Conservation (phyloP, 495 filamentous ascomycete species). For the Podospora pseudocomata region DNA sequence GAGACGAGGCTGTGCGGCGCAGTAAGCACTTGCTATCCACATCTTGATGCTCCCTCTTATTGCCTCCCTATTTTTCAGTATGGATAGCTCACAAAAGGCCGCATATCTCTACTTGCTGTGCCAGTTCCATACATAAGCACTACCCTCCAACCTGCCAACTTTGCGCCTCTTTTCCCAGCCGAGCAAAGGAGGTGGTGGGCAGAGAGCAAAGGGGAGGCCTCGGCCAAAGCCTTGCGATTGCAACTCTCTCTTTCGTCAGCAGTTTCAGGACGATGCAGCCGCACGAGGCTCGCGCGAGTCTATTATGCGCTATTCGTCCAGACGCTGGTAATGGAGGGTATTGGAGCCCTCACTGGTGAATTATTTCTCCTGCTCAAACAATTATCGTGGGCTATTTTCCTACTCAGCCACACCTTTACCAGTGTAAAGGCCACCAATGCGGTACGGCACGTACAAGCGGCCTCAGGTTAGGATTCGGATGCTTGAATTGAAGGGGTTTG, state of each 20-base stretch:
- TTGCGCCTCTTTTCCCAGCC: conserved; percentile 1
- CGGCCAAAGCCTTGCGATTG: conserved; percentile 4
- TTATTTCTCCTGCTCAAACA: not conserved
- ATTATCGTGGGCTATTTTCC: not conserved
- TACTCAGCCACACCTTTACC: not conserved
- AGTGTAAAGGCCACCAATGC: not conserved
- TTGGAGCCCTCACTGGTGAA: not conserved
- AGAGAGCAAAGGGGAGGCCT: conserved; percentile 2
- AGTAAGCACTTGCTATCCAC: not conserved
- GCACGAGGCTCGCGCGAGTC: conserved; percentile 3
- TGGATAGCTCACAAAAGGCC: not conserved
- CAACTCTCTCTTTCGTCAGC: not conserved
- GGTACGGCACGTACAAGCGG: not conserved
- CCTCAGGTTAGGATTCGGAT: conserved; percentile 1
- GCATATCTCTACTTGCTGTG: not conserved
- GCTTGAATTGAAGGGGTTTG: not conserved
- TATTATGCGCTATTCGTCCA: not conserved
- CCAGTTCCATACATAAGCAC: not conserved
- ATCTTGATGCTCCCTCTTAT: not conserved
- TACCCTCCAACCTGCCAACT: not conserved
- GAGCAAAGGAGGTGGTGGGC: not conserved
- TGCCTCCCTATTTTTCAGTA: not conserved
- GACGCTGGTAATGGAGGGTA: not conserved
- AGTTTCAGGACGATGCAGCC: not conserved
- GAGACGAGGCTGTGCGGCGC: not conserved